Percentiles rank a stretch among this genome's conserved stretches.
phyloP scores from a whole-genome alignment of 2,329 filamentous ascomycete species.

The Eutypella sp. region DNA sequence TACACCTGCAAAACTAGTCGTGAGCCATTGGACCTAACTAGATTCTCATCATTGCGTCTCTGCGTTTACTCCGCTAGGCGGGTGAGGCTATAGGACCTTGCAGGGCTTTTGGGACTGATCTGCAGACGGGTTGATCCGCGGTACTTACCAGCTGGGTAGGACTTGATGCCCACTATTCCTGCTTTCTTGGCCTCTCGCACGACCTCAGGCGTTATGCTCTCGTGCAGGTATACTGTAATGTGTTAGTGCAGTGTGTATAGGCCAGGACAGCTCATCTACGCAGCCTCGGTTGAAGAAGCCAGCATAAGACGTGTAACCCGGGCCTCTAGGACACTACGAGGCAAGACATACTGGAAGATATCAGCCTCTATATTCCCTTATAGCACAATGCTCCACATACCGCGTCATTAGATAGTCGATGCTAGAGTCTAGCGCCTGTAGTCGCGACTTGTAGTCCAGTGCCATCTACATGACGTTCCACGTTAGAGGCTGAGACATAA shows the following conservation, averaged over 20 bases:
- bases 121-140: not conserved
- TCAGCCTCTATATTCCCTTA: not conserved
- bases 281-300: not conserved
- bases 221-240: slow-evolving; percentile 40
- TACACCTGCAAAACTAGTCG: slow-evolving; percentile 13
- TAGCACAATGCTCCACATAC: not conserved
- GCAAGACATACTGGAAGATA: not conserved
- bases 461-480: slow-evolving; percentile 31
- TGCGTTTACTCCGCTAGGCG: too few relatives aligned
- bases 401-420: slow-evolving; percentile 47
- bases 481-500: too few relatives aligned
- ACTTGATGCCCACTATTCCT: slow-evolving; percentile 52
- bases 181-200: slow-evolving; percentile 57
- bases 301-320: not conserved
- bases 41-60: too few relatives aligned
- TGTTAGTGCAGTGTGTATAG: not conserved
- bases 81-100: not conserved
- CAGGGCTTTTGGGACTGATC: not conserved
- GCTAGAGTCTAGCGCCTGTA: slow-evolving; percentile 40
- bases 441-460: slow-evolving; percentile 39
- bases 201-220: slow-evolving; percentile 43
- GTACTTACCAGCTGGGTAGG: slow-evolving; percentile 36
- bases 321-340: not conserved
- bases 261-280: not conserved
- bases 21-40: too few relatives aligned